These are phyloP conservation scores for Aspergillus ibericus DNA, from an alignment of 2,329 filamentous ascomycete genomes.

Conservation along the genomic window DNA sequence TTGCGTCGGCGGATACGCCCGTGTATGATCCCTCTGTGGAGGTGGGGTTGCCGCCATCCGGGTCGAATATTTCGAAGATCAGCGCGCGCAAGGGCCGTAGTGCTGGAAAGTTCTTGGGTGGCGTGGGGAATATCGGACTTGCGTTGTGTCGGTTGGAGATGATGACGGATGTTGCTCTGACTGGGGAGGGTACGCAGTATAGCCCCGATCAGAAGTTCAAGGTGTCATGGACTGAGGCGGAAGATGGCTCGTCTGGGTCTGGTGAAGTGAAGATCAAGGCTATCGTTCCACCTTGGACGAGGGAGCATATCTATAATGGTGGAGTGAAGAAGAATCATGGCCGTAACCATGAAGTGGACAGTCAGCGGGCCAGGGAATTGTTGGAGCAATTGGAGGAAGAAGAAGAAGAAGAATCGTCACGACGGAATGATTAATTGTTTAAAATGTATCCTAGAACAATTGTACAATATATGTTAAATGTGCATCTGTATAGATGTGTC, in stretches of 20 bases:
- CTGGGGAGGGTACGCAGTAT: constrained; percentile 64
- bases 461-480: constrained; percentile 23
- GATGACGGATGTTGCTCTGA: constrained; percentile 79
- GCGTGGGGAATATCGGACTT: constrained; percentile 82
- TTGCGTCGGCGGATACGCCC: constrained; percentile 52
- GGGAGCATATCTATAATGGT: constrained; percentile 44
- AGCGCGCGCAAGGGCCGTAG: constrained; percentile 60
- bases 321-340: constrained; percentile 38
- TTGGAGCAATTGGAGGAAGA: constrained; percentile 41
- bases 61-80: constrained; percentile 56
- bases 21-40: constrained; percentile 33
- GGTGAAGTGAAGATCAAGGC: constrained; percentile 66
- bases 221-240: constrained; percentile 51
- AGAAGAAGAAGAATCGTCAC: constrained; percentile 27
- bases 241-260: constrained; percentile 41
- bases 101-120: constrained; percentile 76
- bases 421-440: constrained; percentile 24
- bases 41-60: constrained; percentile 34
- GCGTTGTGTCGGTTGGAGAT: constrained; percentile 83
- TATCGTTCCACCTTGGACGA: constrained; percentile 78
- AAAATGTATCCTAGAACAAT: constrained; percentile 8
- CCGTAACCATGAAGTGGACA: constrained; percentile 25
- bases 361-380: constrained; percentile 36
- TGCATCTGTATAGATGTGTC: neutral
- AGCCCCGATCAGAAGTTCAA: constrained; percentile 63